A percentile compares a stretch with the other conserved stretches of the same genome.
These are phyloP conservation scores for Thalassiosira oceanica DNA, from an alignment of 352 stramenopile genomes.

Conservation along the genomic window DNA sequence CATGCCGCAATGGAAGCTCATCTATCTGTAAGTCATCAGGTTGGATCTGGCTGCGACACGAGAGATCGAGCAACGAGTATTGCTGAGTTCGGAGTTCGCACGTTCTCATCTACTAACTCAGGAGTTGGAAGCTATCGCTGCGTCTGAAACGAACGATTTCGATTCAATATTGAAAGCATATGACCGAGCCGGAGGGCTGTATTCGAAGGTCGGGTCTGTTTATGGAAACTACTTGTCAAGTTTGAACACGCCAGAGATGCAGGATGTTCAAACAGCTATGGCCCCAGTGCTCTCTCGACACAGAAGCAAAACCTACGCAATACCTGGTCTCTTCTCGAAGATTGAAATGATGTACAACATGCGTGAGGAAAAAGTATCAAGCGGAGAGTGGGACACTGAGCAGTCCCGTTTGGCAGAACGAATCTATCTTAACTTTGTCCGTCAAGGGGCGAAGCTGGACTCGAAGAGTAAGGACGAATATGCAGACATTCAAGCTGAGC, in stretches of 20 bases:
- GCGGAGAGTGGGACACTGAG: slow-evolving; percentile 49
- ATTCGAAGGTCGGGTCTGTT: slow-evolving; percentile 52
- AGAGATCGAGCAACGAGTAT: no score
- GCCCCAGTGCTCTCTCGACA: slow-evolving; percentile 61
- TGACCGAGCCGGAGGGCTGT: slow-evolving; percentile 59
- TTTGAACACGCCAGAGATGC: slow-evolving; percentile 70
- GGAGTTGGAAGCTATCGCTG: slow-evolving; percentile 71
- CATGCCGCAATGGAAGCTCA: slow-evolving; percentile 61
- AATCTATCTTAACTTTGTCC: slow-evolving; percentile 70
- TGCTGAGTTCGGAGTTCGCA: no score
- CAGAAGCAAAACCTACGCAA: slow-evolving; percentile 43
- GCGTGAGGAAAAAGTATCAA: slow-evolving; percentile 34
- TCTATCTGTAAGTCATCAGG: no score
- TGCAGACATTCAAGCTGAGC: slow-evolving; percentile 67
- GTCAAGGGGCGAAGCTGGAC: slow-evolving; percentile 64
- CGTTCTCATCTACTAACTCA: no score
- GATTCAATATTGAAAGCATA: slow-evolving; percentile 73
- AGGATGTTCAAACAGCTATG: slow-evolving; percentile 73
- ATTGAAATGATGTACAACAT: slow-evolving; percentile 58
- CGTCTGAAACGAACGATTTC: slow-evolving; percentile 53
- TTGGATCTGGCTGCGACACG: no score
- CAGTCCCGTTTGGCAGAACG: slow-evolving; percentile 70
- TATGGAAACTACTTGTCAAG: slow-evolving; percentile 70
- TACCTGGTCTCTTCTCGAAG: slow-evolving; percentile 78
- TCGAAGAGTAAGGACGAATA: slow-evolving; percentile 57